Evolutionary conservation across 345 rosid species (phyloP).

Genomic region (Citrus inodora): DNA sequence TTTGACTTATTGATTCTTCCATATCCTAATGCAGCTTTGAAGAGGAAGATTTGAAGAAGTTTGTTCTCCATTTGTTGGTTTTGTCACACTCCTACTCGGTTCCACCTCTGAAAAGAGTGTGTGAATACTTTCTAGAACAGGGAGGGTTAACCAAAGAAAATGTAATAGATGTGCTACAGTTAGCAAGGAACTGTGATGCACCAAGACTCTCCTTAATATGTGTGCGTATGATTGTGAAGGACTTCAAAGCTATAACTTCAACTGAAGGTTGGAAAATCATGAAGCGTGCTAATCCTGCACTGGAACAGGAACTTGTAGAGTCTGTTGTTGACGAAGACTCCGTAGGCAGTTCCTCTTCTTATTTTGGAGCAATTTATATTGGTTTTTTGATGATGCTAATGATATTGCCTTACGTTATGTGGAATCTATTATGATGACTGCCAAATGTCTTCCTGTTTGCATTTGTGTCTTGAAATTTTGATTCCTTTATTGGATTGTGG

Average conservation of each 20-base stretch:
- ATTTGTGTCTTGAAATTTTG: background rate
- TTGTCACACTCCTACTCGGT: constrained; percentile 69
- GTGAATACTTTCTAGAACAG: constrained; percentile 46
- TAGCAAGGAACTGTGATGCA: constrained; percentile 69
- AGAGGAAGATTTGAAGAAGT: constrained; percentile 63
- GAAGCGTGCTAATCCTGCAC: constrained; percentile 58
- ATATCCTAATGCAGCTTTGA: constrained; percentile 57
- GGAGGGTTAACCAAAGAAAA: constrained; percentile 66
- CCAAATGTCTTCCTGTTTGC: background rate
- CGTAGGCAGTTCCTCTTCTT: constrained; percentile 36
- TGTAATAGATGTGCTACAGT: constrained; percentile 77
- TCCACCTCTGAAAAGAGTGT: constrained; percentile 66
- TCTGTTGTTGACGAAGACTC: constrained; percentile 60
- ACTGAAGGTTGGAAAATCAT: constrained; percentile 90
- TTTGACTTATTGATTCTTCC: background rate
- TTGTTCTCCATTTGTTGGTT: constrained; percentile 71
- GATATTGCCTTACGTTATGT: background rate
- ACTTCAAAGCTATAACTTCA: constrained; percentile 65
- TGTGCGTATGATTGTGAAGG: constrained; percentile 55
- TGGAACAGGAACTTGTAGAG: constrained; percentile 82
- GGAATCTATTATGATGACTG: background rate
- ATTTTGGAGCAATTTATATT: background rate
- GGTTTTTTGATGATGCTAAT: background rate
- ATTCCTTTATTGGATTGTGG: background rate
- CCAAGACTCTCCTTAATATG: constrained; percentile 60